Base-by-base conservation (phyloP, 352 stramenopile genomes). In the Thraustochytrium striatum region DNA sequence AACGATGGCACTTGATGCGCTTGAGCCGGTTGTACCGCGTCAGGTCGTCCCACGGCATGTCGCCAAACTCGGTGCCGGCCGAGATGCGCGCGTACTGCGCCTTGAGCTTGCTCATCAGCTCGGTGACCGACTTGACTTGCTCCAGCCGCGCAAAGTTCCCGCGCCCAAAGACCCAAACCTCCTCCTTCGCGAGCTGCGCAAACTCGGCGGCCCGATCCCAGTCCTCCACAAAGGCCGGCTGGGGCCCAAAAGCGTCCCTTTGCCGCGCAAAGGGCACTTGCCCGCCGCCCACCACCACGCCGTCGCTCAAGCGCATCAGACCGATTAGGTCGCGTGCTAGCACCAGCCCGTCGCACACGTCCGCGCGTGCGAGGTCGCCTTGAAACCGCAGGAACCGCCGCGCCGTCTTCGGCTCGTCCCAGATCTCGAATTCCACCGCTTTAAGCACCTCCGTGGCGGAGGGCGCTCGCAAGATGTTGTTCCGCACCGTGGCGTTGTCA, bases 31-130 rank as follows among this genome's bases (percentile, higher is more conserved):
- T 50, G 50, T 75, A 75, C 19, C 43, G 65, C 1, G 25, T 19
- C 7, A 25, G 30, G 65, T 75, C 65, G 50, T 75, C 65, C 65
- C 65, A 75, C 1, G 65, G 43, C 32, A 75, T 52, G 35, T 75
- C 52, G 33, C 19, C 44, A 25, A 62, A 75, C 3, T 41, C 41
- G 11, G 65, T 75, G 25, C 25, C 32, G 16, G 35, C 50, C 3
- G 65, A 11, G 19, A 75, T 30, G 39, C 25, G 21, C 21, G 11
- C 21, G 52, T 35, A 75, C 11, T 38, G 44, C 32, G 65, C 52
- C 39, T 75, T 75, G 43, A 75, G 65, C 3, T 25, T 30, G 44
- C 11, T 28, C 44, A 75, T 75, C 0, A 75, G 44, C 35, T 30
- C 30, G 16, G 28, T 39, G 16, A 75, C 19, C 3, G 3, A 16